Conservation (phyloP, 495 filamentous ascomycete genomes). For the Letharia lupina region DNA sequence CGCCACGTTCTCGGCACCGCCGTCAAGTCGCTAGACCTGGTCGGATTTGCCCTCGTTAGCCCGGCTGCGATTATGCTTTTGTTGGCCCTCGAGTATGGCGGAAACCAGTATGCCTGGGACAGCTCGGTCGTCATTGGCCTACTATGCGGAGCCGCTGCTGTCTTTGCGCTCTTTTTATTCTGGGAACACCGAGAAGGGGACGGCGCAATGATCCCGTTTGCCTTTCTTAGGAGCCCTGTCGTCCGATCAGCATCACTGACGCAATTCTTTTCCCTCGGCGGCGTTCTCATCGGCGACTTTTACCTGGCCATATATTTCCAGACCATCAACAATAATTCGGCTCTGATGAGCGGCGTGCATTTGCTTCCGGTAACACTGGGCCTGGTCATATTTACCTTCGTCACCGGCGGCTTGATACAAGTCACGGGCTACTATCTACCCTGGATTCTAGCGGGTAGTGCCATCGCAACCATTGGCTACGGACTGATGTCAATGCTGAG, state of each 20-base stretch:
- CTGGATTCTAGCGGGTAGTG: constrained; percentile 30
- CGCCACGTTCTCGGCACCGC: constrained; percentile 29
- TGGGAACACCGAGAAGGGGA: constrained; percentile 44
- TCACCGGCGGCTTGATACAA: constrained; percentile 34
- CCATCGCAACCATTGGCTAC: constrained; percentile 33
- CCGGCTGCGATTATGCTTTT: constrained; percentile 41
- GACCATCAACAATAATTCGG: constrained; percentile 27
- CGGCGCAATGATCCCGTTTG: constrained; percentile 43
- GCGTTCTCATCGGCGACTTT: constrained; percentile 17
- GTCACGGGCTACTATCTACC: constrained; percentile 44
- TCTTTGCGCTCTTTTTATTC: constrained; percentile 37
- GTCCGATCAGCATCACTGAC: constrained; percentile 29
- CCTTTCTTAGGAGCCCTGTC: constrained; percentile 29
- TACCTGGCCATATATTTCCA: constrained; percentile 40
- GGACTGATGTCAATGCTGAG: constrained; percentile 45
- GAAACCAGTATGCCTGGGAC: constrained; percentile 37
- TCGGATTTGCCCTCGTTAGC: constrained; percentile 39
- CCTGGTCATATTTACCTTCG: constrained; percentile 37
- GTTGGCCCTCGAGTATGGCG: constrained; percentile 44
- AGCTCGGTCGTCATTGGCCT: constrained; percentile 41
- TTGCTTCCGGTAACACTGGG: constrained; percentile 39
- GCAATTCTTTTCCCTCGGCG: constrained; percentile 22
- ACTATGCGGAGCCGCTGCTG: constrained; percentile 43
- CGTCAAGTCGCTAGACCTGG: constrained; percentile 35
- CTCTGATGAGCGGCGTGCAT: constrained; percentile 34